A percentile compares a stretch with the other conserved stretches of the same genome.
Evolutionary conservation across 352 stramenopile species (phyloP).

Genomic region (Globisporangium nodosum): DNA sequence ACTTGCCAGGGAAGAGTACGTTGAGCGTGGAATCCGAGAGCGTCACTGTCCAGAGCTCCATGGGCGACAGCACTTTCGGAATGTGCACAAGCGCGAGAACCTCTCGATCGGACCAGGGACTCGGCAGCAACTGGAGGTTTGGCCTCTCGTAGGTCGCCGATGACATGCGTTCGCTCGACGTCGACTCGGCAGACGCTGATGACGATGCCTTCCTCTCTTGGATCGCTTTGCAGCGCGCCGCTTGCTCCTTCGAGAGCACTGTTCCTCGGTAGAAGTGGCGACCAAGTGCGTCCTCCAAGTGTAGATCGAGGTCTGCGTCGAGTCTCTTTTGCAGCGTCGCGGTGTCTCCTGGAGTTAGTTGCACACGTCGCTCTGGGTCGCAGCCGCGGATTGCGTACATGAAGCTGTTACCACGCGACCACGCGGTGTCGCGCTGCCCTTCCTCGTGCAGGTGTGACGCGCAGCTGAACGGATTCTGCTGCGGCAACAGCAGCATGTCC

Average conservation of each 20-base stretch:
- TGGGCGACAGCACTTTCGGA: slow-evolving; percentile 27
- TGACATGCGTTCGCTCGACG: slow-evolving; percentile 1
- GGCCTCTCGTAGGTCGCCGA: slow-evolving; percentile 19
- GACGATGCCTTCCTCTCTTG: background rate
- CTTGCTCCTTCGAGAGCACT: slow-evolving; percentile 64
- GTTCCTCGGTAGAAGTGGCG: slow-evolving; percentile 58
- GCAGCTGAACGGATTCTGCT: slow-evolving; percentile 70
- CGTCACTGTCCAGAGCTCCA: slow-evolving; percentile 39
- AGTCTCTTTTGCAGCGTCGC: slow-evolving; percentile 31
- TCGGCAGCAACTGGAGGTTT: slow-evolving; percentile 30
- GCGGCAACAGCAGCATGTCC: slow-evolving; percentile 54
- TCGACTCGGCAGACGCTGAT: too few relatives aligned
- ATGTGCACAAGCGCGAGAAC: slow-evolving; percentile 37
- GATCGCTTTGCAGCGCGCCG: slow-evolving; percentile 39
- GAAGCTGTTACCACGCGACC: slow-evolving; percentile 68
- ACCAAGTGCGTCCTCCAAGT: slow-evolving; percentile 46
- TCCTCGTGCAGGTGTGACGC: slow-evolving; percentile 72
- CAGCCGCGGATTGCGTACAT: slow-evolving; percentile 49
- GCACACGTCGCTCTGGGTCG: slow-evolving; percentile 23
- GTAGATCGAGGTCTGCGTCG: slow-evolving; percentile 39
- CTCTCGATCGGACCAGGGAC: slow-evolving; percentile 18
- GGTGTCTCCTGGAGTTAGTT: slow-evolving; percentile 21
- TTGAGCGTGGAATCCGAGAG: slow-evolving; percentile 39
- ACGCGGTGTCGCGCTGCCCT: slow-evolving; percentile 50
- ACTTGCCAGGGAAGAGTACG: slow-evolving; percentile 47